Base-by-base conservation (phyloP, 2,329 filamentous ascomycete species). In the Xylaria digitata region DNA sequence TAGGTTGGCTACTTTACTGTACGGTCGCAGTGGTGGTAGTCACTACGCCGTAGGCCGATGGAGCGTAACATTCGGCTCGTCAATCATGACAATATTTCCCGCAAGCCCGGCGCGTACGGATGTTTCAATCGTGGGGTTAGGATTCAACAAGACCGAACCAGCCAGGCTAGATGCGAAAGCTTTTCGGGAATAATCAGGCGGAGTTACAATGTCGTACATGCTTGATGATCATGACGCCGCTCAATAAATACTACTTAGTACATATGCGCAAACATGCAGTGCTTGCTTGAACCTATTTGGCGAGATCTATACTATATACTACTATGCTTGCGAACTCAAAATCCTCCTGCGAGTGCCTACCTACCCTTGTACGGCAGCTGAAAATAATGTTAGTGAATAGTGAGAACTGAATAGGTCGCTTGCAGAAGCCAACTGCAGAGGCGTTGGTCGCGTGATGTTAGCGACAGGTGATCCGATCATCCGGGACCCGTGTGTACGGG, bases 1-100 rank as follows among this genome's bases (percentile, higher is more conserved):
- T 26, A 48, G 42, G 52, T 54, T 54, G 15, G 8, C 8, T 54
- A n/a, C 26, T 26, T 62, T 48, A 23, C 43, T 42, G 32, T 62
- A n/a, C 32, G 15, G 13, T 19, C 17, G 52, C 13, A 40, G 19
- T 26, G 17, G 53, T 19, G 19, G 15, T 30, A 23, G 53, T 30
- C 21, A 15, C 21, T 46, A 37, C 52, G 40, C 45, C 37, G 49
- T 50, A 43, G 26, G 42, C 30, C 66, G 59, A 59, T 50, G 63
- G 62, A 66, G 62, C 58, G 63, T 68, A 23, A 50, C 58, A 63
- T 66, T 66, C 62, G 62, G 66, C 43, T 57, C 45, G 54, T 62
- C 34, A 49, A 61, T 53, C 55, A 61, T 60, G 61, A 64, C 61
- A 50, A 64, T 49, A 60, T 60, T 62, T 32, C 23, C 63, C 40